Evolutionary conservation across 2,329 filamentous ascomycete genomes (phyloP).

Genomic region (Epichloe gansuensis): DNA sequence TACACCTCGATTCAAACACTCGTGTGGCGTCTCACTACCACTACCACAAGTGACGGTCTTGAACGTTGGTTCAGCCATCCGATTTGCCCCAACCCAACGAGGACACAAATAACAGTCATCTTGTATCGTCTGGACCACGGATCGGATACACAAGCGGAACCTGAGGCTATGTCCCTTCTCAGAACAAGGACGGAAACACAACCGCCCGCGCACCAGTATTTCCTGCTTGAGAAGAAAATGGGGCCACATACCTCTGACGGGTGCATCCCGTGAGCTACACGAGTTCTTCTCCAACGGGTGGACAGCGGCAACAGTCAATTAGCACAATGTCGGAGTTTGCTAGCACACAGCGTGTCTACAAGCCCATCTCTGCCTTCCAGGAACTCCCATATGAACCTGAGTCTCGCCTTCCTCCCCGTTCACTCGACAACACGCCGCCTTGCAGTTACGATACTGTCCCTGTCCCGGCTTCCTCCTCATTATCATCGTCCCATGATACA

Average conservation of each 20-base stretch:
- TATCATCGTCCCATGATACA: slow-evolving; percentile 14
- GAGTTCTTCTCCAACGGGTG: slow-evolving; percentile 13
- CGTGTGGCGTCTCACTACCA: not conserved
- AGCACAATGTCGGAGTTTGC: slow-evolving; percentile 15
- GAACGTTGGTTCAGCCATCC: not conserved
- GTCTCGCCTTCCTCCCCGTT: slow-evolving; percentile 8
- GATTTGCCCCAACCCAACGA: not conserved
- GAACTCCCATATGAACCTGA: slow-evolving; percentile 14
- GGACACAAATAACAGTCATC: not conserved
- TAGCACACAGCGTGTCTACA: slow-evolving; percentile 15
- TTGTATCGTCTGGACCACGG: not conserved
- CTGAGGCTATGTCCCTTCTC: not conserved
- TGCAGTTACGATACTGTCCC: slow-evolving; percentile 4
- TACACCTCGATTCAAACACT: not conserved
- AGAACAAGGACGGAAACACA: not conserved
- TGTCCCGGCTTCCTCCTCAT: slow-evolving; percentile 11
- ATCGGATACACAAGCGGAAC: not conserved
- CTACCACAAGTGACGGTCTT: not conserved
- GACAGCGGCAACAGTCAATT: slow-evolving; percentile 18
- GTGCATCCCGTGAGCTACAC: slow-evolving; percentile 21
- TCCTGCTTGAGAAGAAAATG: slow-evolving; percentile 12
- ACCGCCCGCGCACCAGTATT: slow-evolving; percentile 4
- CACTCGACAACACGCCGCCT: not conserved
- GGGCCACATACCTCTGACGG: slow-evolving; percentile 18
- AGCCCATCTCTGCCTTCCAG: slow-evolving; percentile 12